Evolutionary conservation across 805 yeast species (phyloP), one percentile per base, ranked within the genome.

Genomic region (Yamadazyma sp.): DNA sequence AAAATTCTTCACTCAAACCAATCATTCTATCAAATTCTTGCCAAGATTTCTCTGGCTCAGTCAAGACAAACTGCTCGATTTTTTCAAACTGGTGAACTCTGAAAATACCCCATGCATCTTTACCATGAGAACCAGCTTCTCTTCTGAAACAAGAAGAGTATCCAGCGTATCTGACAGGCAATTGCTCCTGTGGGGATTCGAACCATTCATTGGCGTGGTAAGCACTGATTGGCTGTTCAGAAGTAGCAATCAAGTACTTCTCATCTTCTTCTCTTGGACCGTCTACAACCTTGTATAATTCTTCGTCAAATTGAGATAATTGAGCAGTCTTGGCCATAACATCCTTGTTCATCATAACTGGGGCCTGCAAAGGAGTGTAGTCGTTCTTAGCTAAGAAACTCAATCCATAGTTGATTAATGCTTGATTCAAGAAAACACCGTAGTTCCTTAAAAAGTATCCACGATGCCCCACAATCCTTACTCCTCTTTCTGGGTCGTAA

Each of bases 31-130:
- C 97, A 56, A 93, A 93, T 75, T 93, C 98, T 47, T 77, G 80
- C 98, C 98, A 91, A 4, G 98, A 91, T 59, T 90, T 87, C 64
- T 90, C 98, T 40, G 99, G 99, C 73, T 93, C 99, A 46, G 98
- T 84, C 54, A 93, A 64, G 53, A 84, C 82, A 60, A 93, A 93
- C 71, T 93, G 99, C 73, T 93, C 99, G 57, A 93, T 88, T 72
- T 93, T 93, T 73, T 93, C 99, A 59, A 93, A 93, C 46, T 95
- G 95, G 62, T 93, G 99, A 42, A 93, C 98, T 71, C 99, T 84
- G 82, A 93, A 93, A 50, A 93, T 89, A 70, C 99, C 99, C 99
- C 99, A 93, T 34, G 99, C 99, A 59, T 93, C 99, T 66, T 91
- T 91, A 65, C 99, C 99, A 58, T 91, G 98, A 49, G 96, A 83